Evolutionary conservation across 1,284 basidiomycete species (phyloP).

Genomic region (Ganoderma sinense): DNA sequence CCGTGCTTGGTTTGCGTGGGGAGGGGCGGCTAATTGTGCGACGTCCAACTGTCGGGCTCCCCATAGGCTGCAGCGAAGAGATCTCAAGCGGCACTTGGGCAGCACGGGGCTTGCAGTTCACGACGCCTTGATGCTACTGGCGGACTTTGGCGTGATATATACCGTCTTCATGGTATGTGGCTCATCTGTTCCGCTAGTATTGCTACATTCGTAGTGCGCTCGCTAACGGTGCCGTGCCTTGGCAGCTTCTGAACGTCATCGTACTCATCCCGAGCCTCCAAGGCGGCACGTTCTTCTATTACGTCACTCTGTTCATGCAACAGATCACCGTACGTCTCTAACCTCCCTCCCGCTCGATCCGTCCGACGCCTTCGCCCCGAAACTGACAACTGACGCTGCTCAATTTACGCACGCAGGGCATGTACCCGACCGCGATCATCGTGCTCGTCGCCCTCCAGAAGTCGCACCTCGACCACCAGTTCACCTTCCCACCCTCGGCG

Average conservation of each 20-base stretch:
- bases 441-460: constrained; percentile 22
- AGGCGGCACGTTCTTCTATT: constrained; percentile 15
- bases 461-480: constrained; percentile 23
- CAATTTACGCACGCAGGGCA: constrained; percentile 8
- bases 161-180: constrained; percentile 19
- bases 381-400: neutral
- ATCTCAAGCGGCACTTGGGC: constrained; percentile 11
- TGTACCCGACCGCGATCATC: constrained; percentile 22
- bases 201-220: neutral
- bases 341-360: neutral
- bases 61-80: constrained; percentile 13
- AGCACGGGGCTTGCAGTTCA: constrained; percentile 10
- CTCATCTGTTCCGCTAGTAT: neutral
- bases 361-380: too few species aligned
- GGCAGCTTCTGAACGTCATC: constrained; percentile 20
- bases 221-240: neutral
- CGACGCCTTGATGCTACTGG: constrained; percentile 7
- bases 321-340: constrained; percentile 15
- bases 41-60: neutral
- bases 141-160: constrained; percentile 19
- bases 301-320: constrained; percentile 20
- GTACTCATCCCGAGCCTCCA: constrained; percentile 17
- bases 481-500: constrained; percentile 13
- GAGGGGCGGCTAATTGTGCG: neutral
- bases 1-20: neutral